A percentile compares a stretch with the other conserved stretches of the same genome.
Conservation (phyloP, 257 asterid species). For the Cruciata laevipes region DNA sequence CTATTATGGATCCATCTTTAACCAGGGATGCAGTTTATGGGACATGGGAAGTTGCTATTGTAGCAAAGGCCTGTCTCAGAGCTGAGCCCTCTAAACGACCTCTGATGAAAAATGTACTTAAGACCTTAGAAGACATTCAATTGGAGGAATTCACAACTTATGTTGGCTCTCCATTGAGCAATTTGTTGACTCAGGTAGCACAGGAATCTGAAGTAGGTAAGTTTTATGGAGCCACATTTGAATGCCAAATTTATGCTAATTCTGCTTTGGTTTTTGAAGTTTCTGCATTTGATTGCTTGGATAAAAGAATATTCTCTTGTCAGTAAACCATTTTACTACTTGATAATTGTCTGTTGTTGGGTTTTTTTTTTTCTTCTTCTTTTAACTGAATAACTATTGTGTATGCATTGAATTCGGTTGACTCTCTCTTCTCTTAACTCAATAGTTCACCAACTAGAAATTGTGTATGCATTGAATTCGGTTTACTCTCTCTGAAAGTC, state of each 20-base stretch:
- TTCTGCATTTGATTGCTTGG: neutral
- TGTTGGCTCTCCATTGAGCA: slow-evolving; percentile 51
- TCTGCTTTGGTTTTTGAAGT: neutral
- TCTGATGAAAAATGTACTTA: slow-evolving; percentile 59
- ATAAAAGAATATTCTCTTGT: neutral
- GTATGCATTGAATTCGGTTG: too few relatives aligned
- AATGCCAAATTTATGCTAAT: neutral
- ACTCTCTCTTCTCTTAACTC: too few relatives aligned
- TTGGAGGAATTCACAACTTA: slow-evolving; percentile 58
- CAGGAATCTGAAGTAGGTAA: slow-evolving; percentile 12
- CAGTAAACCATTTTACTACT: neutral
- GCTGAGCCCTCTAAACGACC: slow-evolving; percentile 26
- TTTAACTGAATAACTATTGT: too few relatives aligned
- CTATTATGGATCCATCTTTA: slow-evolving; percentile 7
- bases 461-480: neutral
- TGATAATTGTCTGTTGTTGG: too few relatives aligned
- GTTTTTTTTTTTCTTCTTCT: neutral
- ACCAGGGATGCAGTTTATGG: neutral
- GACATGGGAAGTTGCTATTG: slow-evolving; percentile 3
- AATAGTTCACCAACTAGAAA: neutral
- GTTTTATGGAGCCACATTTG: neutral
- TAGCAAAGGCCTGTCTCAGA: slow-evolving; percentile 4
- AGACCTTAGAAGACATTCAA: slow-evolving; percentile 28
- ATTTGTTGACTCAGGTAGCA: slow-evolving; percentile 71
- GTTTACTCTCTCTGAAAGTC: neutral